Conservation (phyloP, 2,329 filamentous ascomycete species). For the Plenodomus lindquistii region DNA sequence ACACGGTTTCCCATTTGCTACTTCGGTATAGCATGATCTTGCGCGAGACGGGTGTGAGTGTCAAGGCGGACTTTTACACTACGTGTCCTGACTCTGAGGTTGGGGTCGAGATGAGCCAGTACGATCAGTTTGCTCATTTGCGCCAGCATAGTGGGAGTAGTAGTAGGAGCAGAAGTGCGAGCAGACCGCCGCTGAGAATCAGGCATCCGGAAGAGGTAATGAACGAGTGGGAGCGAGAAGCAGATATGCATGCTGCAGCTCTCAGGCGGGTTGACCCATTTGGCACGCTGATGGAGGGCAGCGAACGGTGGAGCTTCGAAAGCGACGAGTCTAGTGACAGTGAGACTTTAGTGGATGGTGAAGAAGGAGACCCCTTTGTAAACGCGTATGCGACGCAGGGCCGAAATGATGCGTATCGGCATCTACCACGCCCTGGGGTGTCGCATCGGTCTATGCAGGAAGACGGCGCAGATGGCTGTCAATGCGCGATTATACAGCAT, state of each 20-base stretch:
- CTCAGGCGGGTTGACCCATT: conserved; percentile 11
- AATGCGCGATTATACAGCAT: conserved; percentile 20
- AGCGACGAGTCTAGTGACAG: conserved; percentile 20
- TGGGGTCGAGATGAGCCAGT: not conserved
- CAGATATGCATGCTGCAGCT: conserved; percentile 8
- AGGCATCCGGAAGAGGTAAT: conserved; percentile 28
- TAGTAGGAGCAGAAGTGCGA: conserved; percentile 3
- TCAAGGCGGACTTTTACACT: conserved; percentile 20
- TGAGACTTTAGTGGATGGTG: conserved; percentile 24
- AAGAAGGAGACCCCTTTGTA: conserved; percentile 4
- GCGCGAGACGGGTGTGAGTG: conserved; percentile 16
- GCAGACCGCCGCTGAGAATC: conserved; percentile 18
- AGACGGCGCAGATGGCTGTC: conserved; percentile 6
- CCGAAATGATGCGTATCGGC: conserved; percentile 5
- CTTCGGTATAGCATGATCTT: conserved; percentile 15
- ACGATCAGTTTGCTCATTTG: conserved; percentile 32
- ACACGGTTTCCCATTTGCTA: conserved; percentile 19
- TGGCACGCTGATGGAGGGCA: conserved; percentile 3
- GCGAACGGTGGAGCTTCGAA: conserved; percentile 12
- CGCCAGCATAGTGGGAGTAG: conserved; percentile 6
- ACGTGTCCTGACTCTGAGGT: conserved; percentile 21
- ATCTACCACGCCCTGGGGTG: not conserved
- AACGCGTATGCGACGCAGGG: not conserved
- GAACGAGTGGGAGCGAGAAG: conserved; percentile 20
- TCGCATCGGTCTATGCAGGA: conserved; percentile 1